Conservation (phyloP, 139 green algal genomes). For the Coelastrella sp. region DNA sequence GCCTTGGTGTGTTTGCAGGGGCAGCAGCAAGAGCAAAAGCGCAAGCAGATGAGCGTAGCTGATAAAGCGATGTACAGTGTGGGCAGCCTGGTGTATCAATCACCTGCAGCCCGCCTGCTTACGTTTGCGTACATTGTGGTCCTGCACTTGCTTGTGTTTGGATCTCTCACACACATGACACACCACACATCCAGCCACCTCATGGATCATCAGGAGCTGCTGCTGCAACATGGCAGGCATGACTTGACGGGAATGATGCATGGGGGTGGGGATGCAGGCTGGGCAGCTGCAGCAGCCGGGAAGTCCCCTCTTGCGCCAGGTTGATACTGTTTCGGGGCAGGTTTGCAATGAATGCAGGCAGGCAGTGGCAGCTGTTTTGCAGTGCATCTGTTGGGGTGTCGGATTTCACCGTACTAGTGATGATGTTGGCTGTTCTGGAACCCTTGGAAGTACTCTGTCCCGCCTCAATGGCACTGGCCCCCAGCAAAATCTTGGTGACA, state of each 20-base stretch:
- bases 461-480: no score
- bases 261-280: background rate
- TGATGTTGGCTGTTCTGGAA: no score
- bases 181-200: conserved; percentile 45
- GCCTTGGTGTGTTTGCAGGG: conserved; percentile 46
- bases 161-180: conserved; percentile 62
- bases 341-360: no score
- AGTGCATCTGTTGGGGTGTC: no score
- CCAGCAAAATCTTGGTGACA: no score
- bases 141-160: conserved; percentile 89
- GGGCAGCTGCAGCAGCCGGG: background rate
- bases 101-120: conserved; percentile 70
- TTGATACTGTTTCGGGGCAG: no score
- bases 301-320: no score
- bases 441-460: no score
- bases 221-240: conserved; percentile 37
- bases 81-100: conserved; percentile 73
- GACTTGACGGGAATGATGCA: conserved; percentile 49
- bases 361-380: no score
- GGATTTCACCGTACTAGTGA: no score
- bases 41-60: conserved; percentile 42
- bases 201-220: conserved; percentile 35
- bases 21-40: conserved; percentile 49
- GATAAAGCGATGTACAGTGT: conserved; percentile 62
- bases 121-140: conserved; percentile 88